Evolutionary conservation across 2,329 filamentous ascomycete genomes (phyloP).

Genomic region (Penicillium glabrum): DNA sequence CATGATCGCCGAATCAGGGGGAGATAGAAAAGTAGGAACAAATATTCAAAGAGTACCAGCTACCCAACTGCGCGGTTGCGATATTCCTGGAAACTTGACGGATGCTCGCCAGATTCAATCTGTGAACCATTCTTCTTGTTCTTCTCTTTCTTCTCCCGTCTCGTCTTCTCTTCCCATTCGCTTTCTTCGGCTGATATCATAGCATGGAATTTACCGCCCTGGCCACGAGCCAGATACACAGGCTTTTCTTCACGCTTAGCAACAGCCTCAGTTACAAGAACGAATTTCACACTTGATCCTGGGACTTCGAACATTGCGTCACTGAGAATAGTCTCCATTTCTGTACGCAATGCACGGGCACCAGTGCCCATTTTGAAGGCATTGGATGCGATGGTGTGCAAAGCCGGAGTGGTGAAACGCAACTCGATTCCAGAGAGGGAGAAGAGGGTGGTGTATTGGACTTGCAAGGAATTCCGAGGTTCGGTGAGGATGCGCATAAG

Average conservation of each 20-base stretch:
- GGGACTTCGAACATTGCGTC: constrained; percentile 83
- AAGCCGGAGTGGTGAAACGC: constrained; percentile 75
- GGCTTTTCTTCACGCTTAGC: constrained; percentile 61
- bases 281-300: constrained; percentile 64
- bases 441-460: constrained; percentile 88
- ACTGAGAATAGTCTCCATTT: constrained; percentile 74
- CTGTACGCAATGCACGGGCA: constrained; percentile 73
- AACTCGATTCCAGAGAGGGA: constrained; percentile 74
- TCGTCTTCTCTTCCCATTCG: constrained; percentile 47
- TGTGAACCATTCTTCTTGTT: constrained; percentile 23
- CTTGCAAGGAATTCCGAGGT: constrained; percentile 81
- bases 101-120: constrained; percentile 6
- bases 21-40: background rate
- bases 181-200: constrained; percentile 53
- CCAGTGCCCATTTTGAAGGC: constrained; percentile 71
- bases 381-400: constrained; percentile 78
- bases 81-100: constrained; percentile 47
- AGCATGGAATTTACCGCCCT: constrained; percentile 52
- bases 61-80: constrained; percentile 37
- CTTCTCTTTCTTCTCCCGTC: constrained; percentile 32
- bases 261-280: constrained; percentile 70
- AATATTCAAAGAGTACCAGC: background rate
- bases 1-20: background rate
- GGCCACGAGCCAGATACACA: constrained; percentile 52
- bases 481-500: constrained; percentile 89